phyloP scores from a whole-genome alignment of 768 basidiomycete genomes.

The Russula earlei region DNA sequence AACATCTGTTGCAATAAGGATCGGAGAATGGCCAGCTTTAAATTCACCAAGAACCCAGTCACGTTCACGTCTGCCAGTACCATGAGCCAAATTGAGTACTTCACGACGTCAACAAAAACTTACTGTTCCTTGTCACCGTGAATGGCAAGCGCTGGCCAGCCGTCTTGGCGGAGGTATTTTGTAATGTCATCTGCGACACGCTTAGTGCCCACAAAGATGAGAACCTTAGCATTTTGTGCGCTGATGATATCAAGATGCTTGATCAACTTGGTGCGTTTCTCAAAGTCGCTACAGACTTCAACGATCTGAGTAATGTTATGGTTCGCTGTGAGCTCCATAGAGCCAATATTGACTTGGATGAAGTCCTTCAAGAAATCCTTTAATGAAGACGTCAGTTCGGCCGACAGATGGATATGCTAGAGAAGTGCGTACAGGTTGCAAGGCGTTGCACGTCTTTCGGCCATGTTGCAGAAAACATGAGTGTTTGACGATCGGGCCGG shows the following conservation, averaged over 20 bases:
- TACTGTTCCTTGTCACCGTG: slow-evolving; percentile 99
- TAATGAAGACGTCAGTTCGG: neutral
- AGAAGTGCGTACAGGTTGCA: slow-evolving; percentile 53
- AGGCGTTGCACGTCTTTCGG: slow-evolving; percentile 99
- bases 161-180: slow-evolving; percentile 93
- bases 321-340: slow-evolving; percentile 96
- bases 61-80: slow-evolving; percentile 69
- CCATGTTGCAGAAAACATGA: slow-evolving; percentile 99
- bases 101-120: slow-evolving; percentile 25
- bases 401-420: neutral
- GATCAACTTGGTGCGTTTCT: slow-evolving; percentile 93
- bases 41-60: slow-evolving; percentile 99
- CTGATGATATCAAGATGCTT: slow-evolving; percentile 97
- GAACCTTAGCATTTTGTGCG: slow-evolving; percentile 92
- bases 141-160: slow-evolving; percentile 99
- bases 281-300: slow-evolving; percentile 94
- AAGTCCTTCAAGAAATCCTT: slow-evolving; percentile 94
- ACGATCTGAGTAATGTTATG: slow-evolving; percentile 95
- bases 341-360: slow-evolving; percentile 98
- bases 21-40: slow-evolving; percentile 94
- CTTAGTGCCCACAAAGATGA: slow-evolving; percentile 98
- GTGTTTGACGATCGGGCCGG: slow-evolving; percentile 94
- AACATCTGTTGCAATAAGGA: slow-evolving; percentile 97
- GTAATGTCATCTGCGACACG: slow-evolving; percentile 97
- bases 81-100: neutral